Base-by-base conservation (phyloP, 164 flowering plant species). In the Cinnamomum micranthum region DNA sequence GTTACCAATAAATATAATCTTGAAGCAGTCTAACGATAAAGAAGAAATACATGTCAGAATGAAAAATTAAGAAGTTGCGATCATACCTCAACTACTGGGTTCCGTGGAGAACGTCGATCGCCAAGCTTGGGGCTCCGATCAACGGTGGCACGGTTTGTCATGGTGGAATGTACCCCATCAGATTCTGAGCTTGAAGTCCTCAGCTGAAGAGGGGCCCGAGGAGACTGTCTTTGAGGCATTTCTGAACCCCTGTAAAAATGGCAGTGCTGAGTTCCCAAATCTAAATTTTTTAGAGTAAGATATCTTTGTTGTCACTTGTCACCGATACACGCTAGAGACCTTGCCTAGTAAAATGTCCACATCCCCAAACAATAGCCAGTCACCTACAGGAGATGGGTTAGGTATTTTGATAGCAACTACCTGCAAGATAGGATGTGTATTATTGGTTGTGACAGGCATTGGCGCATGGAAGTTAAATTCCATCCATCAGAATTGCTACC, bases 21-120 rank as follows among this genome's bases (percentile, higher is more conserved):
- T 41, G 47, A 41, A 41, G 47, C 11, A 7, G 47, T 41, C 10
- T 41, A 41, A 41, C 9, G 11, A 41, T 41, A 6, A 41, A 41
- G 47, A 7, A 41, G 47, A 41, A 41, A 41, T 9, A 41, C 47
- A 41, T 6, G 47, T 14, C 6, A 28, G 10, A 15, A 67, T 35
- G 2, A 27, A 33, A 20, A 31, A 67, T 19, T 25, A 25, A 5
- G 27, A 65, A 23, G 50, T 31, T 9, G 47, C 19, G 1, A 67
- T 10, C 41, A 33, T 28, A 72, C 79, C 75, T 91, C 92, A 24
- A 95, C 73, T 9, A 86, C 87, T 7, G 88, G 68, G 35, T 90
- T 80, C 67, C 91, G 86, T 3, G 96, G 91, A 28, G 98, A 92
- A 14, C 88, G 85, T 5, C 95, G 90, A 33, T 89, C 94, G 19